Conservation (phyloP, 495 filamentous ascomycete species). For the Daldinia caldariorum region DNA sequence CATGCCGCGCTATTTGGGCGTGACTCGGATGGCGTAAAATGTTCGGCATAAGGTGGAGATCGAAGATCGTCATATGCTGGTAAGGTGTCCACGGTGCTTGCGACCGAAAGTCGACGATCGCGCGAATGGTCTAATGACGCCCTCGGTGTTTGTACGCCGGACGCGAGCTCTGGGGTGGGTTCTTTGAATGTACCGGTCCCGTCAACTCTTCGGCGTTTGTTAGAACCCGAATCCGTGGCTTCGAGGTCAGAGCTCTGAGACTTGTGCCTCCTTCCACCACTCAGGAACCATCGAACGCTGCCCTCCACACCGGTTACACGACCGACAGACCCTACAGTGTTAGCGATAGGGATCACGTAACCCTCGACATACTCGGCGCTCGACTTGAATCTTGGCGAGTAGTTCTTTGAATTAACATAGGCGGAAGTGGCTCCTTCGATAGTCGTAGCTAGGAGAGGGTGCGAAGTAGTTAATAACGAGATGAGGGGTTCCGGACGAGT, state of each 20-base stretch:
- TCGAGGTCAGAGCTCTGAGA: slow-evolving; percentile 54
- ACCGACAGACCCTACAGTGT: slow-evolving; percentile 81
- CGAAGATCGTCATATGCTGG: slow-evolving; percentile 82
- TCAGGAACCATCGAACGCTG: slow-evolving; percentile 79
- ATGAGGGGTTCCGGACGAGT: slow-evolving; percentile 75
- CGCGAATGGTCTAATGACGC: slow-evolving; percentile 40
- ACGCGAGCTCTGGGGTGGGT: slow-evolving; percentile 44
- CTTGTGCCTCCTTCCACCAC: slow-evolving; percentile 56
- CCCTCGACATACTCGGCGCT: slow-evolving; percentile 87
- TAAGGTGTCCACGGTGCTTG: slow-evolving; percentile 69
- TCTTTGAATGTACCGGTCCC: slow-evolving; percentile 47
- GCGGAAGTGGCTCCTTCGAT: slow-evolving; percentile 83
- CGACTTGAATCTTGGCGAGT: slow-evolving; percentile 83
- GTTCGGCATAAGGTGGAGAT: slow-evolving; percentile 75
- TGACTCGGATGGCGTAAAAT: slow-evolving; percentile 24
- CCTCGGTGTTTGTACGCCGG: slow-evolving; percentile 45
- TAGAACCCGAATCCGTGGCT: slow-evolving; percentile 56
- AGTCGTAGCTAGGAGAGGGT: slow-evolving; percentile 80
- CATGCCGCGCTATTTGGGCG: slow-evolving; percentile 61
- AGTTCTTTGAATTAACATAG: slow-evolving; percentile 84
- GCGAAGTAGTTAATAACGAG: slow-evolving; percentile 79
- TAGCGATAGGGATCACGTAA: slow-evolving; percentile 81
- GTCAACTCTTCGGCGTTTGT: slow-evolving; percentile 73
- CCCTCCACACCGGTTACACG: slow-evolving; percentile 85
- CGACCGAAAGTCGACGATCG: slow-evolving; percentile 56